Conservation (phyloP, 1,139 yeast species). For the Taphrina wiesneri region DNA sequence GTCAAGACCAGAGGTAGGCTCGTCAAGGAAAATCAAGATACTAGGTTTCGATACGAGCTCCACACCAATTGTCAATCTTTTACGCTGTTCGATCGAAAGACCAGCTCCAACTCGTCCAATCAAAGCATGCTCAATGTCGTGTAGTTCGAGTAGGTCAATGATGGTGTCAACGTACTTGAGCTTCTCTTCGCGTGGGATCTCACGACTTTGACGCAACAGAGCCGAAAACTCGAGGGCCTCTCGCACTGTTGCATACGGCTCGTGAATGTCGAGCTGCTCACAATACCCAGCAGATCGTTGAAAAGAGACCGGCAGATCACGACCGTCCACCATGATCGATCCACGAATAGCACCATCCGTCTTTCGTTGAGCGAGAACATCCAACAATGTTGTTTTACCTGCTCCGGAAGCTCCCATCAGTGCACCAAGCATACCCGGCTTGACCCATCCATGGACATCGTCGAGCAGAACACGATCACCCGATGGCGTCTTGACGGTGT, state of each 20-base stretch:
- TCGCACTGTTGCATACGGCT: conserved; percentile 59
- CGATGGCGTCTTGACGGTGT: conserved; percentile 56
- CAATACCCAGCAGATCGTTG: conserved; percentile 66
- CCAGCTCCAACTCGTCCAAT: conserved; percentile 60
- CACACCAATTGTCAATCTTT: conserved; percentile 65
- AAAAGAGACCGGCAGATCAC: conserved; percentile 55
- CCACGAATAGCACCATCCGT: conserved; percentile 64
- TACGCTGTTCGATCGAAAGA: conserved; percentile 65
- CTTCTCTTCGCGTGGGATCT: conserved; percentile 55
- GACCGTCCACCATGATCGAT: conserved; percentile 63
- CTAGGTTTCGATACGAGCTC: conserved; percentile 61
- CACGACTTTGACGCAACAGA: conserved; percentile 57
- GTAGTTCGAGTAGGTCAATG: conserved; percentile 59
- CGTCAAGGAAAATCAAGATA: conserved; percentile 56
- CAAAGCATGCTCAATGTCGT: conserved; percentile 61
- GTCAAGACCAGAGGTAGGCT: conserved; percentile 62
- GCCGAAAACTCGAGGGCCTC: conserved; percentile 65
- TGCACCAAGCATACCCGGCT: conserved; percentile 62
- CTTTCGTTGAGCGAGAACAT: conserved; percentile 60
- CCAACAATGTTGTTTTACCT: conserved; percentile 65
- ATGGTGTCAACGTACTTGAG: conserved; percentile 62
- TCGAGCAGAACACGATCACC: conserved; percentile 54
- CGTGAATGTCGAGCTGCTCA: conserved; percentile 65
- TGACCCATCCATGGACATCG: conserved; percentile 63
- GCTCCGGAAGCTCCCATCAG: conserved; percentile 73